These are phyloP conservation scores for Yamadazyma oceani DNA, from an alignment of 1,139 yeast genomes.

Conservation along the genomic window DNA sequence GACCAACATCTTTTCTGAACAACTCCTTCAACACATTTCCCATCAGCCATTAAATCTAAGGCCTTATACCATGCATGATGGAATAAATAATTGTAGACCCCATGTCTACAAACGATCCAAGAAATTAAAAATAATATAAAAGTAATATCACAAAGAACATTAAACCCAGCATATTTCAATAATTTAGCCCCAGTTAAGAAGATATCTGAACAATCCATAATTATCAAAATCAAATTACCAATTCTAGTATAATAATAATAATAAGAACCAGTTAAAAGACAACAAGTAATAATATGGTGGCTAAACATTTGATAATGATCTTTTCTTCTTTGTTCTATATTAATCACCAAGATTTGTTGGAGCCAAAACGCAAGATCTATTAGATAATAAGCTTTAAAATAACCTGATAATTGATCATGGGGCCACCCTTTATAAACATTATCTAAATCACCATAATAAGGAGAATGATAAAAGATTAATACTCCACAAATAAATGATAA, in stretches of 20 bases:
- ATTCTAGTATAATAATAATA: constrained; percentile 69
- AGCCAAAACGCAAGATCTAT: constrained; percentile 76
- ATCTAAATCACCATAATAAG: constrained; percentile 60
- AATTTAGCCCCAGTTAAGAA: constrained; percentile 72
- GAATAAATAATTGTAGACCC: constrained; percentile 66
- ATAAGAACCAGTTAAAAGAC: constrained; percentile 71
- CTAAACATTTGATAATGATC: constrained; percentile 85
- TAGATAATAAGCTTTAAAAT: constrained; percentile 71
- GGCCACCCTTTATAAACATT: constrained; percentile 78
- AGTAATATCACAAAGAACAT: constrained; percentile 61
- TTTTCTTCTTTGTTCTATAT: constrained; percentile 76
- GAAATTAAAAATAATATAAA: constrained; percentile 64
- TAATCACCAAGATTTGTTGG: constrained; percentile 74
- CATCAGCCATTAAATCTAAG: constrained; percentile 36
- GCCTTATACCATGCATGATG: constrained; percentile 48
- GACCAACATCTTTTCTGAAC: constrained; percentile 56
- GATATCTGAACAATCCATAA: constrained; percentile 85
- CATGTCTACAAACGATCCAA: constrained; percentile 78
- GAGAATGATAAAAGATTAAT: constrained; percentile 54
- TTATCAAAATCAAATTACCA: constrained; percentile 73
- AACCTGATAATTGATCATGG: constrained; percentile 48
- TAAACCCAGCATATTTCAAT: constrained; percentile 68
- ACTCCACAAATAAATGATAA: constrained; percentile 59
- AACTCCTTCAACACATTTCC: constrained; percentile 34
- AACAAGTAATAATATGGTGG: constrained; percentile 81